phyloP scores from a whole-genome alignment of 2,329 filamentous ascomycete species.

The Ascochyta pisi region DNA sequence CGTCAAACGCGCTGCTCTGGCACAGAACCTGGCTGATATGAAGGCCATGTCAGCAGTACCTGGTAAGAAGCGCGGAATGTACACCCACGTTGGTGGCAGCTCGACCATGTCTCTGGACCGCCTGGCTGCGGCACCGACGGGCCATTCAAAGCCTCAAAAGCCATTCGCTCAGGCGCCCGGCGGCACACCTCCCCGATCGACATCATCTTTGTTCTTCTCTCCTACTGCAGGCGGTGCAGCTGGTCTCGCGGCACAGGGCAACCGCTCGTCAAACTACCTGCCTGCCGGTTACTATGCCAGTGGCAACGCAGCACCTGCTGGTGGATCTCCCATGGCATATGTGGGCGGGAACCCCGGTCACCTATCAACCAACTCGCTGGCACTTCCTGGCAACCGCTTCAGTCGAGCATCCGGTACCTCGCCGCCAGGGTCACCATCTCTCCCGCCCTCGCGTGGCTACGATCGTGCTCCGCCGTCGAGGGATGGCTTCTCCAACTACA shows the following conservation, averaged over 20 bases:
- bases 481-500: conserved; percentile 42
- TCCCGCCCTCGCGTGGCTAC: conserved; percentile 47
- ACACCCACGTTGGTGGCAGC: conserved; percentile 56
- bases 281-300: conserved; percentile 91
- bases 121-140: conserved; percentile 46
- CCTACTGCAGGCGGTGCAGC: conserved; percentile 74
- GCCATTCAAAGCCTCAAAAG: conserved; percentile 39
- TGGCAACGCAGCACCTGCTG: conserved; percentile 60
- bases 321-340: conserved; percentile 46
- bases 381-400: conserved; percentile 43
- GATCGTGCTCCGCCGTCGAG: conserved; percentile 43
- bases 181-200: conserved; percentile 37
- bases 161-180: conserved; percentile 36
- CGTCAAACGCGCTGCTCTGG: conserved; percentile 82
- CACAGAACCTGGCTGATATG: conserved; percentile 72
- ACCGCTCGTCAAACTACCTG: conserved; percentile 79
- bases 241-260: conserved; percentile 56
- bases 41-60: conserved; percentile 64
- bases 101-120: conserved; percentile 65
- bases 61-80: conserved; percentile 48
- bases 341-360: conserved; percentile 50
- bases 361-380: conserved; percentile 40
- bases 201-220: conserved; percentile 84
- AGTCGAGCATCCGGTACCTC: conserved; percentile 43
- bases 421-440: conserved; percentile 44